Conservation (phyloP, 2,329 filamentous ascomycete genomes). For the Trichoderma harzianum region DNA sequence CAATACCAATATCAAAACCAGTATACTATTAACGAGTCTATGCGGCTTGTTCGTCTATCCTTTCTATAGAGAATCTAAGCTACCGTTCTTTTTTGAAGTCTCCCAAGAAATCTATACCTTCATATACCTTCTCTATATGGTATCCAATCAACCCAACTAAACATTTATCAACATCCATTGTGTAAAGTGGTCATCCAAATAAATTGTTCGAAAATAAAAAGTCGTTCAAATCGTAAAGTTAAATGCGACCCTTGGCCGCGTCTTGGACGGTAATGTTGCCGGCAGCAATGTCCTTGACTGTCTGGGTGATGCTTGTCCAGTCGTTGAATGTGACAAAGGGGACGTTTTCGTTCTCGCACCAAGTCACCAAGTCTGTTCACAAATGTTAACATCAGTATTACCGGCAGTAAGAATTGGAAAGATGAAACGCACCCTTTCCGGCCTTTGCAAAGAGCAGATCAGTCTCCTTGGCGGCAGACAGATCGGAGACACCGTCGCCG, state of each 20-base stretch:
- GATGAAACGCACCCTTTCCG: constrained; percentile 62
- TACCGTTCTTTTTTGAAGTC: background rate
- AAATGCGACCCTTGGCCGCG: constrained; percentile 54
- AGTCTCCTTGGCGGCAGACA: constrained; percentile 88
- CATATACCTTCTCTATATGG: background rate
- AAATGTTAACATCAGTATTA: background rate
- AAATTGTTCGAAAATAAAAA: background rate
- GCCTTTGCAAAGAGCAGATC: constrained; percentile 92
- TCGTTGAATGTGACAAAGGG: constrained; percentile 86
- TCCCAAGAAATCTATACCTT: background rate
- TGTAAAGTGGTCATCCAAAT: background rate
- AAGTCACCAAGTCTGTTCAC: constrained; percentile 71
- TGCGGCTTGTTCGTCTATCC: constrained; percentile 5
- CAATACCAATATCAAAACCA: background rate
- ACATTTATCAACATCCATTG: background rate
- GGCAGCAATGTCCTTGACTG: constrained; percentile 72
- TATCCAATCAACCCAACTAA: background rate
- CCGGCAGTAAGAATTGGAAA: background rate
- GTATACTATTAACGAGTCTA: background rate
- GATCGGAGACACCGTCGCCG: constrained; percentile 88
- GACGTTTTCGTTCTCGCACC: constrained; percentile 78
- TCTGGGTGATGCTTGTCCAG: constrained; percentile 74
- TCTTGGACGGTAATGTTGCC: constrained; percentile 69
- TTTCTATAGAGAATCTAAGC: background rate
- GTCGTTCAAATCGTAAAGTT: constrained; percentile 14